These are phyloP conservation scores for Coix lacrymajobi DNA, from an alignment of 176 grass and related monocot species.

Conservation along the genomic window DNA sequence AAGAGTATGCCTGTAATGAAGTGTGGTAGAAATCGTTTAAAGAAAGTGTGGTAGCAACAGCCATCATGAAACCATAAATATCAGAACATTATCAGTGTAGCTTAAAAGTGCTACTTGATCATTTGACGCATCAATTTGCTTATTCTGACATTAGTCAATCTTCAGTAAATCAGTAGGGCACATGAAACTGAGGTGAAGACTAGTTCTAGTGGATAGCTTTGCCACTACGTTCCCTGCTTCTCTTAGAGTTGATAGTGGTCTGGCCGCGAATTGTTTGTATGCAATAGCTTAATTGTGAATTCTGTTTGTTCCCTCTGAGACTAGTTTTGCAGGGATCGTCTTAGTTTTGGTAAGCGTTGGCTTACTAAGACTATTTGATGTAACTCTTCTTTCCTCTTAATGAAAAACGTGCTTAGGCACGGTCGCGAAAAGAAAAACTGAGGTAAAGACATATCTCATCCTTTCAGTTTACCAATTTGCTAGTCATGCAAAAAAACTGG, in stretches of 20 bases:
- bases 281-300: too few relatives aligned
- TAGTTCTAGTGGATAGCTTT: too few relatives aligned
- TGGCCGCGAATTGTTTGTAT: too few relatives aligned
- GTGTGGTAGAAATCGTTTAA: background rate
- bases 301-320: too few relatives aligned
- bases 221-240: too few relatives aligned
- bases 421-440: too few relatives aligned
- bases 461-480: background rate
- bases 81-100: background rate
- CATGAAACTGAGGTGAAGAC: background rate
- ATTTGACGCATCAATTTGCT: background rate
- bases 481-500: background rate
- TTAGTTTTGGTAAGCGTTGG: too few relatives aligned
- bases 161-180: background rate
- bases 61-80: background rate
- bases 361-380: too few relatives aligned
- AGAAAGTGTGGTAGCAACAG: background rate
- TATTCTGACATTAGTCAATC: background rate
- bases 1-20: conserved; percentile 81
- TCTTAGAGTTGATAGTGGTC: too few relatives aligned
- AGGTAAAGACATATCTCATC: background rate
- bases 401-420: too few relatives aligned
- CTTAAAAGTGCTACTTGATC: background rate
- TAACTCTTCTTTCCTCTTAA: too few relatives aligned
- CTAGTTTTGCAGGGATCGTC: too few relatives aligned